Conservation (phyloP, 83 land plant species). For the Picea abies region DNA sequence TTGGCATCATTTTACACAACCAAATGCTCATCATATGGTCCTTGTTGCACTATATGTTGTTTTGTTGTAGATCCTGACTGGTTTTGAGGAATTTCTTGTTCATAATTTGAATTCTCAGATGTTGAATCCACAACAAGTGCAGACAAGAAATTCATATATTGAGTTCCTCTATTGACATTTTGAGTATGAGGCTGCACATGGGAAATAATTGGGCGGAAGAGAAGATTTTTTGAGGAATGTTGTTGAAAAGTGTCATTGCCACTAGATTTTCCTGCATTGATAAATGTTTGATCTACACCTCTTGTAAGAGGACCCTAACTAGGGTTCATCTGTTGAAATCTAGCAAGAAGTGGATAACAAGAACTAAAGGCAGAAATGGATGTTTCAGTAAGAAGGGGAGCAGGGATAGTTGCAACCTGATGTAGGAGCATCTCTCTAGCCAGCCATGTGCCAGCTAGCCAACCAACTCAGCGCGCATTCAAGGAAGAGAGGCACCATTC, state of each 20-base stretch:
- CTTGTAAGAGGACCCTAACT: background rate
- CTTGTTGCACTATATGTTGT: background rate
- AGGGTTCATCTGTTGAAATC: constrained; percentile 31
- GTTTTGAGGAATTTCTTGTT: background rate
- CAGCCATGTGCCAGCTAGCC: too few species aligned
- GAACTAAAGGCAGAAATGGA: constrained; percentile 22
- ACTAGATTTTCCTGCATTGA: constrained; percentile 18
- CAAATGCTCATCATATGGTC: background rate
- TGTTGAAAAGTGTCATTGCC: constrained; percentile 20
- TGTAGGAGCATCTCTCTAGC: too few species aligned
- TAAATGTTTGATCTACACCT: constrained; percentile 12
- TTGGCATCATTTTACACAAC: background rate
- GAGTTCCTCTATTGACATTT: background rate
- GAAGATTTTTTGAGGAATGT: constrained; percentile 7
- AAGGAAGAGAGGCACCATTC: too few species aligned
- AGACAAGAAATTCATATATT: background rate
- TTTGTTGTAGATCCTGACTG: background rate
- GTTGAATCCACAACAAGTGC: background rate
- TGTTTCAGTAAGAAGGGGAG: constrained; percentile 6
- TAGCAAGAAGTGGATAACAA: constrained; percentile 31
- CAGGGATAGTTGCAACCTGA: constrained; percentile 52
- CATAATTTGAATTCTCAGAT: background rate
- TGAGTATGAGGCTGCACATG: constrained; percentile 12
- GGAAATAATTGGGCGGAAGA: constrained; percentile 11
- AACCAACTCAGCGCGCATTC: too few species aligned